Evolutionary conservation across 768 basidiomycete genomes (phyloP), one percentile per base, ranked within the genome.

Genomic region (Baorangia bicolor): DNA sequence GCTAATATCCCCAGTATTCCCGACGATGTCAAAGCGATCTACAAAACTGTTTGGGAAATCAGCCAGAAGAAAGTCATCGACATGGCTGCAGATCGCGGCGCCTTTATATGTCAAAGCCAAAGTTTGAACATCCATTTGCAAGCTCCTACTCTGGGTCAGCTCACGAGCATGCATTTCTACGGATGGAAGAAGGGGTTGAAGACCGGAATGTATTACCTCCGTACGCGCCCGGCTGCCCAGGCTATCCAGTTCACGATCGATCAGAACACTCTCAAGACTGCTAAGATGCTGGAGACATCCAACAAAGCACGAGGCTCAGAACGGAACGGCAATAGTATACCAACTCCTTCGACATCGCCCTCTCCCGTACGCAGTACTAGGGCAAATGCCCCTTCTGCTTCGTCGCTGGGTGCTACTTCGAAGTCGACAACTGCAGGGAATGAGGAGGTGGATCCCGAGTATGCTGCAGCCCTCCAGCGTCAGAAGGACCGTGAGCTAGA

Each of bases 11-110:
- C 92, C 27, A 82, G 68, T 44, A 93, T 98, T 62, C 95, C 96
- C 2, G 87, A 86, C 55, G 85, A 97, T 61, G 81, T 95, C 75
- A 98, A 97, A 76, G 90, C 92, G 0, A 94, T 99, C 77, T 99
- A 99, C 85, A 98, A 98, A 80, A 99, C 96, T n/a, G 96, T 98
- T 46, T 99, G 96, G 96, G 96, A 99, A 78, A 95, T 99, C 73
- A 88, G 85, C 42, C 96, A 98, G 78, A 98, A 98, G 90, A 94
- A 92, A 70, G 86, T 99, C 60, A 87, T 99, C 55, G 97, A 99
- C 76, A 81, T 99, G 63, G 90, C 97, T 49, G 97, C 97, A n/a
- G 97, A 99, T 71, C 94, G 97, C 57, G 96, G 95, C 37, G 94
- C 97, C 1, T 99, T 87, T 78, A 97, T 98, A 74, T 96, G 94